phyloP scores from a whole-genome alignment of 192 early-diverging fungal species.

The Jimgerdemannia flammicorona region DNA sequence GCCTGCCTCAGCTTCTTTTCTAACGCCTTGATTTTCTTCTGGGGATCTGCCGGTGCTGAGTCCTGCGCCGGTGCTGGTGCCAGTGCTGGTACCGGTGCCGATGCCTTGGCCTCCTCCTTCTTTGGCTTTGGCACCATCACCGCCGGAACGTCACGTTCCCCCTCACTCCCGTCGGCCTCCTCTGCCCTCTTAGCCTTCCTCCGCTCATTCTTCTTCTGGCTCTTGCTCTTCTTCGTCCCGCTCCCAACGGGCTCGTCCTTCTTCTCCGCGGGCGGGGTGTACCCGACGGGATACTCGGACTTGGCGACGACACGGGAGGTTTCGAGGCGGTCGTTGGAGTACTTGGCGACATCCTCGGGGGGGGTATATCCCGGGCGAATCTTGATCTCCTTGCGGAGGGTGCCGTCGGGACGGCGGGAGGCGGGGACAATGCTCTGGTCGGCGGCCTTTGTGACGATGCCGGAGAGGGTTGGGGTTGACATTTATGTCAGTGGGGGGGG shows the following conservation, averaged over 20 bases:
- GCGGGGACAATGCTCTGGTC: constrained; percentile 60
- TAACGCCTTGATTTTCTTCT: constrained; percentile 56
- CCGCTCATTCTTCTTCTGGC: constrained; percentile 38
- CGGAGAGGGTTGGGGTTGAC: constrained; percentile 6
- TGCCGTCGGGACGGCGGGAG: constrained; percentile 63
- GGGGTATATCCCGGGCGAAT: constrained; percentile 68
- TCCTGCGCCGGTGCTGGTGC: background rate
- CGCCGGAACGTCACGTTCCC: constrained; percentile 2
- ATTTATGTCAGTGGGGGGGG: too few relatives aligned
- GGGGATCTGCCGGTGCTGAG: constrained; percentile 12
- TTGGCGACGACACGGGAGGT: constrained; percentile 4
- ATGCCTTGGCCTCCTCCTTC: background rate
- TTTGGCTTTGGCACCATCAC: constrained; percentile 6
- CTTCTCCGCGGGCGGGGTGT: constrained; percentile 6
- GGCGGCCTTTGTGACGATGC: constrained; percentile 20
- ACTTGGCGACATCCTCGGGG: constrained; percentile 58
- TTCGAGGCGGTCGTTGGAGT: constrained; percentile 54
- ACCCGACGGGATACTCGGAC: constrained; percentile 5
- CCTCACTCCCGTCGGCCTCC: background rate
- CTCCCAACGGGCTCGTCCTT: background rate
- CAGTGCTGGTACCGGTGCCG: constrained; percentile 1
- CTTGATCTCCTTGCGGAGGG: constrained; percentile 62
- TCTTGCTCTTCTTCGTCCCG: constrained; percentile 42
- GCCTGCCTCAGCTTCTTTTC: constrained; percentile 71
- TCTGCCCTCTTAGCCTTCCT: constrained; percentile 8